A percentile compares a stretch with the other conserved stretches of the same genome.
Evolutionary conservation across 805 yeast species (phyloP).

Genomic region (Saitoella complicata): DNA sequence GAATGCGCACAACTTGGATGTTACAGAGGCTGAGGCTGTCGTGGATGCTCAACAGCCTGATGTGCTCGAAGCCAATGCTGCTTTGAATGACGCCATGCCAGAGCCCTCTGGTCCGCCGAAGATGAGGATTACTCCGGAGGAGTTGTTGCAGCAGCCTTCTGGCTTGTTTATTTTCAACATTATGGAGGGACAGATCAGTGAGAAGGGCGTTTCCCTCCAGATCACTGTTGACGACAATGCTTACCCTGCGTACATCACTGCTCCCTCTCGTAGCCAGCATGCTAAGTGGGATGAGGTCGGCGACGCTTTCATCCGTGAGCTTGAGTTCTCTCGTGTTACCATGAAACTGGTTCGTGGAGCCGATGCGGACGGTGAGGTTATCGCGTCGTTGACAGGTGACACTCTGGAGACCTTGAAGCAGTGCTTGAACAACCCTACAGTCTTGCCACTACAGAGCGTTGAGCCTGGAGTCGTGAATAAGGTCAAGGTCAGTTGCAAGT

Average conservation of each 20-base stretch:
- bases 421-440: background rate
- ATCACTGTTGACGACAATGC: constrained; percentile 63
- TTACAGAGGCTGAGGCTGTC: too few species aligned
- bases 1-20: too few species aligned
- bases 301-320: constrained; percentile 61
- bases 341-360: background rate
- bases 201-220: constrained; percentile 51
- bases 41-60: too few species aligned
- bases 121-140: constrained; percentile 34
- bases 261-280: constrained; percentile 26
- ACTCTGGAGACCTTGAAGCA: background rate
- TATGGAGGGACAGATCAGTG: constrained; percentile 38
- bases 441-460: background rate
- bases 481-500: constrained; percentile 35
- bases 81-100: background rate
- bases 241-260: constrained; percentile 43
- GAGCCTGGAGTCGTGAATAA: constrained; percentile 1
- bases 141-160: constrained; percentile 23
- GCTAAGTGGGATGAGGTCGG: constrained; percentile 37
- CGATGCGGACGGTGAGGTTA: background rate
- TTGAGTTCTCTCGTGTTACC: constrained; percentile 42
- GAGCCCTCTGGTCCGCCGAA: constrained; percentile 19
- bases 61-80: background rate
- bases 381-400: background rate
- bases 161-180: constrained; percentile 67